phyloP scores from a whole-genome alignment of 2,329 filamentous ascomycete genomes.

The Huntiella omanensis region DNA sequence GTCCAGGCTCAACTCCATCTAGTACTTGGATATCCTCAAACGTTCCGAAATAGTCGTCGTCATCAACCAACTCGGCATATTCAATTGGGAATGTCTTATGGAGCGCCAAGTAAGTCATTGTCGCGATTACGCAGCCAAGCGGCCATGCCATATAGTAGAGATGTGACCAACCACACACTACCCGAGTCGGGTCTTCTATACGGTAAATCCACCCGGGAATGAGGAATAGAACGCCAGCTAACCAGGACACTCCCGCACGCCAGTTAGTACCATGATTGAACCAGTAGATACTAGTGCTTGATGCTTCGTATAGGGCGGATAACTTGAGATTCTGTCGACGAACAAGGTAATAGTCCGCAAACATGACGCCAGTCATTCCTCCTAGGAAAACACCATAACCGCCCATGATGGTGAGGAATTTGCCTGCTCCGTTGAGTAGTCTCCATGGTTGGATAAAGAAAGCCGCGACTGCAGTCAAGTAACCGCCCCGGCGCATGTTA shows the following conservation, averaged over 20 bases:
- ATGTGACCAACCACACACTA: slow-evolving; percentile 15
- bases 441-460: slow-evolving; percentile 15
- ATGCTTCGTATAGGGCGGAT: slow-evolving; percentile 21
- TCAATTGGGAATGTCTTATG: slow-evolving; percentile 13
- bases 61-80: slow-evolving; percentile 13
- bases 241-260: slow-evolving; percentile 24
- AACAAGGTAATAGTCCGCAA: slow-evolving; percentile 21
- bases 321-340: slow-evolving; percentile 21
- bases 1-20: neutral
- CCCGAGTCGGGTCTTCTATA: slow-evolving; percentile 14
- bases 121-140: slow-evolving; percentile 13
- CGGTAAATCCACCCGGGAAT: slow-evolving; percentile 23
- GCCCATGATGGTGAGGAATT: slow-evolving; percentile 18
- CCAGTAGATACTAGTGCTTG: slow-evolving; percentile 23
- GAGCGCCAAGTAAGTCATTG: slow-evolving; percentile 12
- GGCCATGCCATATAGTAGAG: slow-evolving; percentile 16
- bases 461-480: slow-evolving; percentile 7
- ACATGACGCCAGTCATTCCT: slow-evolving; percentile 23
- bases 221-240: slow-evolving; percentile 21
- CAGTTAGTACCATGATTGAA: slow-evolving; percentile 22
- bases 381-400: slow-evolving; percentile 20
- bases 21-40: slow-evolving; percentile 10
- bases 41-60: slow-evolving; percentile 16
- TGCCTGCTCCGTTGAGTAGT: slow-evolving; percentile 16
- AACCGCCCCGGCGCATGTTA: slow-evolving; percentile 10